Percentiles rank a stretch among this genome's conserved stretches.
Evolutionary conservation across 1,284 basidiomycete species (phyloP).

Genomic region (Neonothopanus nambi): DNA sequence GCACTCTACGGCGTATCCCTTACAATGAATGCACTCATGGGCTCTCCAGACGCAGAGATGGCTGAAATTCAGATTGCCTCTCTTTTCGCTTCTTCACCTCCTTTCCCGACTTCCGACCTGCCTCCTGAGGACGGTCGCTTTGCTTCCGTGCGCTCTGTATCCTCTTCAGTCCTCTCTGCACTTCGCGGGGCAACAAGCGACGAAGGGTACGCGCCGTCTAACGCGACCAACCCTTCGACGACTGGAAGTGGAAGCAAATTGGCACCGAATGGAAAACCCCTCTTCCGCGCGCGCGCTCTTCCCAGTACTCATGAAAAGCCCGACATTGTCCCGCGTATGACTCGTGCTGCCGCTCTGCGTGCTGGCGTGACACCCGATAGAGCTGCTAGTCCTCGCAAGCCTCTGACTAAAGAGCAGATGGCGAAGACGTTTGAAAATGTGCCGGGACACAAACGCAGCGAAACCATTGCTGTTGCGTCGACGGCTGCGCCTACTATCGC

Average conservation of each 20-base stretch:
- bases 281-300: constrained; percentile 72
- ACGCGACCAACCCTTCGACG: constrained; percentile 42
- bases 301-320: constrained; percentile 63
- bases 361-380: constrained; percentile 50
- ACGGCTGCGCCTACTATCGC: constrained; percentile 71
- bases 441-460: constrained; percentile 73
- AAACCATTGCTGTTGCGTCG: constrained; percentile 67
- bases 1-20: constrained; percentile 60
- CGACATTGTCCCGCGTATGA: constrained; percentile 75
- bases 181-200: constrained; percentile 41
- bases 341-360: constrained; percentile 75
- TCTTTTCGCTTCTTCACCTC: constrained; percentile 77
- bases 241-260: constrained; percentile 28
- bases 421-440: constrained; percentile 70
- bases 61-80: constrained; percentile 77
- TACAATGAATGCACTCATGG: constrained; percentile 68
- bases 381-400: constrained; percentile 36
- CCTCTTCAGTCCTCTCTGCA: constrained; percentile 46
- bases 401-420: constrained; percentile 58
- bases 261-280: constrained; percentile 41
- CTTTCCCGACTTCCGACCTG: constrained; percentile 68
- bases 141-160: constrained; percentile 45
- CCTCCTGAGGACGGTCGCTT: constrained; percentile 45
- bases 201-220: constrained; percentile 44
- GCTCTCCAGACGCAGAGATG: constrained; percentile 57